These are phyloP conservation scores for Talaromyces atroroseus DNA, from an alignment of 2,329 filamentous ascomycete species.

Conservation along the genomic window DNA sequence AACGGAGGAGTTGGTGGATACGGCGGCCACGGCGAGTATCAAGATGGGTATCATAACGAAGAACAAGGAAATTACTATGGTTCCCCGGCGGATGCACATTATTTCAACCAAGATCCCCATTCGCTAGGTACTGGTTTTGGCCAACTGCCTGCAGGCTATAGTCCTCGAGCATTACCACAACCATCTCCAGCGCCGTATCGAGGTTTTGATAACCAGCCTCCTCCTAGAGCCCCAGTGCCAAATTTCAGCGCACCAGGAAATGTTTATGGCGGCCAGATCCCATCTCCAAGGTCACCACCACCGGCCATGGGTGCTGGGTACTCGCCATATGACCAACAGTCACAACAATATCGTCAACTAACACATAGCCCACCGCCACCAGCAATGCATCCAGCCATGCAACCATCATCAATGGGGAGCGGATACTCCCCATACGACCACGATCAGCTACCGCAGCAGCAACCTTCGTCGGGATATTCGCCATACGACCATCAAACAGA, in stretches of 20 bases:
- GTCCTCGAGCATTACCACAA: constrained; percentile 5
- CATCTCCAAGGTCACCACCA: constrained; percentile 11
- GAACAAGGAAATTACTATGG: not conserved
- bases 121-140: constrained; percentile 8
- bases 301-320: constrained; percentile 9
- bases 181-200: constrained; percentile 8
- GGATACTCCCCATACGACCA: constrained; percentile 7
- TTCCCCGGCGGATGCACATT: constrained; percentile 1
- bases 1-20: not conserved
- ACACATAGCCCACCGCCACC: constrained; percentile 5
- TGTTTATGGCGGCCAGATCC: constrained; percentile 4
- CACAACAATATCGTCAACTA: constrained; percentile 1
- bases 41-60: not conserved
- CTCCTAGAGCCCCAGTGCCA: constrained; percentile 1
- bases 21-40: not conserved
- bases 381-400: not conserved
- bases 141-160: not conserved
- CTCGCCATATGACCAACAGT: constrained; percentile 7
- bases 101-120: constrained; percentile 6
- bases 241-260: constrained; percentile 11
- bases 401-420: not conserved
- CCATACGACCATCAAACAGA: constrained; percentile 4
- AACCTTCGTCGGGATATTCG: not conserved
- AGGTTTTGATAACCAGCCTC: constrained; percentile 13
- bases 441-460: not conserved